A percentile compares a stretch with the other conserved stretches of the same genome.
phyloP scores from a whole-genome alignment of 768 basidiomycete species.

The Galerina marginata region DNA sequence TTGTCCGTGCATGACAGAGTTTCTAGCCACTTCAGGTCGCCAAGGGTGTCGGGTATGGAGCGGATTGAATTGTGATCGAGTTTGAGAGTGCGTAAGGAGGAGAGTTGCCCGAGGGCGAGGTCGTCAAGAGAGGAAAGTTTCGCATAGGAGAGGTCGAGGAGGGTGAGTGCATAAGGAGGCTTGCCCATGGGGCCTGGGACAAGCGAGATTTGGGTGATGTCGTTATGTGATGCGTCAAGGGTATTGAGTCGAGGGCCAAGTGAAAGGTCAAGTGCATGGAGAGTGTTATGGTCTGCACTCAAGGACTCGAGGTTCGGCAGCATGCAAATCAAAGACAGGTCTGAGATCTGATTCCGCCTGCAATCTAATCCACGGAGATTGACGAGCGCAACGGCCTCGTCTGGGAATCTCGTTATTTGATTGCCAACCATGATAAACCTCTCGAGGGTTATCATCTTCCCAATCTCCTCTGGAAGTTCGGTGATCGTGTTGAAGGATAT shows the following conservation, averaged over 20 bases:
- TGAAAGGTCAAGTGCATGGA: conserved; percentile 81
- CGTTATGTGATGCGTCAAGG: conserved; percentile 85
- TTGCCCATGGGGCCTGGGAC: conserved; percentile 48
- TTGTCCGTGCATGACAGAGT: conserved; percentile 91
- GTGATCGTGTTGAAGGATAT: conserved; percentile 93
- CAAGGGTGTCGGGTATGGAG: conserved; percentile 82
- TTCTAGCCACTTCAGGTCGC: conserved; percentile 71
- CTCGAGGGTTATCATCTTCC: conserved; percentile 69
- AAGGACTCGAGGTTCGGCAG: conserved; percentile 74
- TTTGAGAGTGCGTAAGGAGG: conserved; percentile 70
- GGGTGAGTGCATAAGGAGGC: conserved; percentile 49
- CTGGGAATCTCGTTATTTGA: conserved; percentile 73
- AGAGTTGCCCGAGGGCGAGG: conserved; percentile 70
- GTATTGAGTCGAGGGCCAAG: conserved; percentile 68
- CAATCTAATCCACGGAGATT: conserved; percentile 80
- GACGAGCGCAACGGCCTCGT: conserved; percentile 57
- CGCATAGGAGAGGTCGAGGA: conserved; percentile 85
- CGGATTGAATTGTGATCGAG: conserved; percentile 90
- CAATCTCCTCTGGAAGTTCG: conserved; percentile 82
- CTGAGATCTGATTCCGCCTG: conserved; percentile 80
- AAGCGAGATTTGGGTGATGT: conserved; percentile 80
- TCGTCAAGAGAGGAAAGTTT: conserved; percentile 88
- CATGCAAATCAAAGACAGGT: conserved; percentile 70
- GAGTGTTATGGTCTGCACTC: conserved; percentile 81
- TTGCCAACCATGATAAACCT: conserved; percentile 87